Evolutionary conservation across 305 asterid species (phyloP).

Genomic region (Fraxinus greggii): DNA sequence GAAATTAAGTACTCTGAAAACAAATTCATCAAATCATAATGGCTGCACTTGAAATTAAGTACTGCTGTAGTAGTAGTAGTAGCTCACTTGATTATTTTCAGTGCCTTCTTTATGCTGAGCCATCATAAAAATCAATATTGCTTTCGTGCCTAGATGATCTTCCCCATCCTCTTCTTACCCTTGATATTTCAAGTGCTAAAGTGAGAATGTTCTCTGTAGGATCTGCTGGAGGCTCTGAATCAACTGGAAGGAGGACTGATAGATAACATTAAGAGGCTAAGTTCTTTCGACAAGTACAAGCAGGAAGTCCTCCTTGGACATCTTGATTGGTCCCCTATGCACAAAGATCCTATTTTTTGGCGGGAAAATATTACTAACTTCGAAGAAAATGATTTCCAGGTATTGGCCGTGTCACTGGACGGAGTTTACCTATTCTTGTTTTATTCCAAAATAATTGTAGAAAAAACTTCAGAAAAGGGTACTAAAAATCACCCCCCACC

Average conservation of each 20-base stretch:
- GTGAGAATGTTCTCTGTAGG: slow-evolving; percentile 40
- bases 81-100: not conserved
- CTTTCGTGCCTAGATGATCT: not conserved
- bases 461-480: not conserved
- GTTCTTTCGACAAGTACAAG: slow-evolving; percentile 83
- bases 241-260: slow-evolving; percentile 75
- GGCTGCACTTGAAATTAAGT: not conserved
- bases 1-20: not conserved
- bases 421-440: not conserved
- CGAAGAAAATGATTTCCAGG: slow-evolving; percentile 92
- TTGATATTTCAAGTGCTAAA: slow-evolving; percentile 13
- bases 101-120: slow-evolving; percentile 8
- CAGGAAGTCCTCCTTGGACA: slow-evolving; percentile 90
- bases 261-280: slow-evolving; percentile 68
- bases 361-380: slow-evolving; percentile 63
- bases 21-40: too few relatives aligned
- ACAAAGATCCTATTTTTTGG: slow-evolving; percentile 88
- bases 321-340: slow-evolving; percentile 95
- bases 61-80: slow-evolving; percentile 1
- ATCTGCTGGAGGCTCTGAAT: slow-evolving; percentile 73
- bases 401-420: slow-evolving; percentile 21
- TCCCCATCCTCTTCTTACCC: not conserved
- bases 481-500: not conserved
- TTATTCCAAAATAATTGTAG: not conserved
- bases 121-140: not conserved